Evolutionary conservation across 1,139 yeast genomes (phyloP), one percentile per base, ranked within the genome.

Genomic region (Candida labiduridarum): DNA sequence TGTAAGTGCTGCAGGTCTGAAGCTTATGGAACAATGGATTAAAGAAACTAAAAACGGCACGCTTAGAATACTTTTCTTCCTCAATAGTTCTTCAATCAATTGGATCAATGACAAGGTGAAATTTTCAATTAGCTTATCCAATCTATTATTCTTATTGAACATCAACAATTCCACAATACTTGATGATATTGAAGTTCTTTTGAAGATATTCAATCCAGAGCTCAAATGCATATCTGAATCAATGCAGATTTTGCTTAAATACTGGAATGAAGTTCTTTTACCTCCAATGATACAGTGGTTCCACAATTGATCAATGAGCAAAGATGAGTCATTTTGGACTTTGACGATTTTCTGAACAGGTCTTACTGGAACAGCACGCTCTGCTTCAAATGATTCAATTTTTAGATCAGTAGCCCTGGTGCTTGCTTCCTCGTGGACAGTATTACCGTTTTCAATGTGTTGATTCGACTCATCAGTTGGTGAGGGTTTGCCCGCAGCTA

Each of bases 11-110:
- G 79, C 76, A 0, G 87, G 83, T 54, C 85, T 72, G 61, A 82
- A 85, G 41, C 67, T 72, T 11, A 84, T 64, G 1, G 83, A 61
- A 49, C 82, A 81, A 54, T 81, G 79, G 44, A 85, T 67, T 36
- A 85, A 59, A 1, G 84, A 70, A 2, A 84, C 60, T 15, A 85
- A 55, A 60, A 83, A 83, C 1, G 90, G 89, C 1, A 83, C 71
- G 1, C 82, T 59, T 2, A 75, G 52, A 4, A 74, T 57, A 5
- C 58, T 62, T 5, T 69, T 63, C 11, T 56, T 59, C 1, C 55
- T 50, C 14, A 68, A 53, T 43, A 75, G 56, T 15, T 55, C 53
- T 12, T 65, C 62, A 6, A 76, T 65, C 27, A 74, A 62, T 10
- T 65, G 62, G 2, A 71, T 67, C n/a, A 84, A 51, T 14, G 72